Conservation (phyloP, 1,284 basidiomycete species). For the Coniferiporia weirii region DNA sequence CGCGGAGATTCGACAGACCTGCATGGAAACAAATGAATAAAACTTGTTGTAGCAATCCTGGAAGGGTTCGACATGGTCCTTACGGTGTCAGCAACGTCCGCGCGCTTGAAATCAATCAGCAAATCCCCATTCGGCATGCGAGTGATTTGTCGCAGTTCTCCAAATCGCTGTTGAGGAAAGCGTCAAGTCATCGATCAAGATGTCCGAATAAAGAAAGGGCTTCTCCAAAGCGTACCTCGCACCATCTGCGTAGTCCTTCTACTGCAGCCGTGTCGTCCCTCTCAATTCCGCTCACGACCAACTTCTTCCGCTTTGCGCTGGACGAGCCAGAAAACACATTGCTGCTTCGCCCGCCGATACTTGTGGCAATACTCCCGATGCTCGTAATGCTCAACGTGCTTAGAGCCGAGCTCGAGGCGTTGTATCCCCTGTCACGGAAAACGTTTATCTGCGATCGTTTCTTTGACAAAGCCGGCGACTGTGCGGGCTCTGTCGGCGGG, state of each 20-base stretch:
- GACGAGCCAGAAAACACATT: constrained; percentile 9
- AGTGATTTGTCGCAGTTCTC: constrained; percentile 63
- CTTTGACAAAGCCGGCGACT: constrained; percentile 2
- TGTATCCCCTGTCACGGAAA: constrained; percentile 9
- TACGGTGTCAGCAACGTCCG: constrained; percentile 75
- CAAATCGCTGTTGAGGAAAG: constrained; percentile 49
- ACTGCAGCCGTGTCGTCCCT: constrained; percentile 30
- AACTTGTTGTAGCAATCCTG: neutral
- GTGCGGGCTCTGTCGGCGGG: neutral
- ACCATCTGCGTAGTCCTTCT: constrained; percentile 52
- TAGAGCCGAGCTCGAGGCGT: constrained; percentile 15
- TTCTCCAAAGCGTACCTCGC: constrained; percentile 47
- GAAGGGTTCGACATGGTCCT: constrained; percentile 23
- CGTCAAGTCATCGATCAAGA: neutral
- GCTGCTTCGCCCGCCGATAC: constrained; percentile 5
- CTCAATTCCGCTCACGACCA: constrained; percentile 36
- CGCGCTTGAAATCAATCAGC: constrained; percentile 62
- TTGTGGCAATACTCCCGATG: constrained; percentile 13
- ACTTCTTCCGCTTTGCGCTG: constrained; percentile 22
- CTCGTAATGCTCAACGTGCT: constrained; percentile 17
- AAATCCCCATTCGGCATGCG: constrained; percentile 70
- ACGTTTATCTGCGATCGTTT: constrained; percentile 9
- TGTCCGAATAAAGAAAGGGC: neutral
- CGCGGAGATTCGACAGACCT: constrained; percentile 74
- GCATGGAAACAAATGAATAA: neutral